These are phyloP conservation scores for Alternaria sp. DNA, from an alignment of 2,329 filamentous ascomycete species.

Conservation along the genomic window DNA sequence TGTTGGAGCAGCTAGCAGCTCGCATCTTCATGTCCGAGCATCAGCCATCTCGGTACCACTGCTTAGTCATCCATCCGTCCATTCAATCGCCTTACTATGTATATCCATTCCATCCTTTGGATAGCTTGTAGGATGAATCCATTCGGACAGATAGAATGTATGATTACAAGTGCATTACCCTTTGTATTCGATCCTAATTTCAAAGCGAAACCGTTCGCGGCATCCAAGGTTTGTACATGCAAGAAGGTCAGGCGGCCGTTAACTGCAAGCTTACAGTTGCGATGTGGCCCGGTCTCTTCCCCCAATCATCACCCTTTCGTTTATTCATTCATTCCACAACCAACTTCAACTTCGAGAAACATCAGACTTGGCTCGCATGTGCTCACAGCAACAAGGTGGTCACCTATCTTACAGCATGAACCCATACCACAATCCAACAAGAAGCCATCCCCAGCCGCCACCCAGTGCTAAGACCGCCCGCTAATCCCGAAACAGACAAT, in stretches of 20 bases:
- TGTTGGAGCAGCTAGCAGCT: background rate
- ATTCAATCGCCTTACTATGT: background rate
- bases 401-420: background rate
- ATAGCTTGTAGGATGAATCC: too few species aligned
- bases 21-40: constrained; percentile 11
- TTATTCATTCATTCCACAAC: background rate
- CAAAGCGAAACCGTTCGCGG: background rate
- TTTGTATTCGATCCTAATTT: background rate
- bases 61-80: constrained; percentile 12
- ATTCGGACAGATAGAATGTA: background rate
- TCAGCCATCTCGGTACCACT: constrained; percentile 18
- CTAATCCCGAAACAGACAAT: constrained; percentile 20
- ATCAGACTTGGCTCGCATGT: background rate
- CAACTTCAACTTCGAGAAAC: background rate
- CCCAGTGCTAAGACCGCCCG: background rate
- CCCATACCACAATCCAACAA: background rate
- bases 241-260: background rate
- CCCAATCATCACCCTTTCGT: background rate
- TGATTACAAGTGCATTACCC: too few species aligned
- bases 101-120: accelerated
- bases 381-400: background rate
- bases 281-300: background rate
- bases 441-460: background rate
- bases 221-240: background rate
- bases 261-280: background rate